Conservation (phyloP, 2,329 filamentous ascomycete species). For the Fusarium sp. region DNA sequence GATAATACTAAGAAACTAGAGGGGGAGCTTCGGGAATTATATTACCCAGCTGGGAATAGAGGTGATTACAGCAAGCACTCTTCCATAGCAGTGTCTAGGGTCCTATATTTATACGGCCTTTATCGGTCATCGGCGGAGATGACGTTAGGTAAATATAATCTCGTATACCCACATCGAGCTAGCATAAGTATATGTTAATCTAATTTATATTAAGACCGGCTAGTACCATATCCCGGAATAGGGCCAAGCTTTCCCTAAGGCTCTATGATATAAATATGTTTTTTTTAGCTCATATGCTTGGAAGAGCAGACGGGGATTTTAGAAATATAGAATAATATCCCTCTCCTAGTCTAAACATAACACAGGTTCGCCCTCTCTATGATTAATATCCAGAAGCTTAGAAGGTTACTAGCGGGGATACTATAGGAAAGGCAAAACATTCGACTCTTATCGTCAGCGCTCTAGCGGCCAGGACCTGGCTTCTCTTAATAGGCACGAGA, state of each 20-base stretch:
- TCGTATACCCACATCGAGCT: constrained; percentile 9
- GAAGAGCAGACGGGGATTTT: constrained; percentile 3
- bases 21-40: neutral
- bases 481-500: constrained; percentile 12
- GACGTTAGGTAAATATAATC: neutral
- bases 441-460: constrained; percentile 2
- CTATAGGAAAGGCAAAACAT: constrained; percentile 3
- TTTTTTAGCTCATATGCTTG: constrained; percentile 2
- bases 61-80: constrained; percentile 1
- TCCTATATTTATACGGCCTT: neutral
- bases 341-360: neutral
- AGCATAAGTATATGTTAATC: constrained; percentile 11
- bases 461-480: neutral
- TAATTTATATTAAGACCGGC: constrained; percentile 1
- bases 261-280: neutral
- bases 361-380: neutral
- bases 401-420: neutral
- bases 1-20: too few species aligned
- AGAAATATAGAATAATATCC: neutral
- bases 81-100: constrained; percentile 11
- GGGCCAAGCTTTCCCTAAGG: neutral
- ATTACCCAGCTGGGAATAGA: neutral
- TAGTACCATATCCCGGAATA: neutral
- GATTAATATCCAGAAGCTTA: neutral
- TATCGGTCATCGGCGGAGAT: neutral